Evolutionary conservation across 2,329 filamentous ascomycete species (phyloP).

Genomic region (Penicillium palitans): DNA sequence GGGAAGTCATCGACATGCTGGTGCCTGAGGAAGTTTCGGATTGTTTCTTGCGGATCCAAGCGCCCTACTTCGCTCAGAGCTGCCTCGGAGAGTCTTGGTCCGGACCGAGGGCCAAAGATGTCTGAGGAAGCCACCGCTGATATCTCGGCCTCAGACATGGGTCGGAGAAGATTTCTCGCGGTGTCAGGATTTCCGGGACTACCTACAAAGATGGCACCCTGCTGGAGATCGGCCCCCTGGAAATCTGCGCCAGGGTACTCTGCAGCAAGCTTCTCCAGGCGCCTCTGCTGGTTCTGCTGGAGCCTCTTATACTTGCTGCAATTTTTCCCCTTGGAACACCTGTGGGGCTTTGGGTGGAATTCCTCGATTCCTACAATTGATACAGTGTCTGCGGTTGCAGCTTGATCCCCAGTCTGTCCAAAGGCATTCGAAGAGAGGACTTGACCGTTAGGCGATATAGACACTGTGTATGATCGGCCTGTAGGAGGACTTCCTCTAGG

Average conservation of each 20-base stretch:
- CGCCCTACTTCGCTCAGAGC: constrained; percentile 53
- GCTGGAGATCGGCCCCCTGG: constrained; percentile 43
- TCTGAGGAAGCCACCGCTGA: constrained; percentile 92
- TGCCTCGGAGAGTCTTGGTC: constrained; percentile 59
- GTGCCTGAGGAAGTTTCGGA: constrained; percentile 85
- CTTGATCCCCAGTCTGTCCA: not conserved
- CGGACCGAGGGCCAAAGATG: constrained; percentile 65
- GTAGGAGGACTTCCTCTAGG: not conserved
- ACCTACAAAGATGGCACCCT: constrained; percentile 69
- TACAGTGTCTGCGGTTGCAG: constrained; percentile 72
- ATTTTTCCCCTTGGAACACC: constrained; percentile 81
- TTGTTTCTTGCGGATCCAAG: constrained; percentile 82
- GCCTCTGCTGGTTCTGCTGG: constrained; percentile 57
- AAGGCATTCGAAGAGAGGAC: constrained; percentile 1
- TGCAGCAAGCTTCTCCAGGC: constrained; percentile 71
- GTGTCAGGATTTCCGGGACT: constrained; percentile 76
- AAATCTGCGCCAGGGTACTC: constrained; percentile 75
- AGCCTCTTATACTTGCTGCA: constrained; percentile 78
- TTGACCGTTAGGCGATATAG: not conserved
- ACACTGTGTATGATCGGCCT: not conserved
- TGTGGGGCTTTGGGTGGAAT: constrained; percentile 72
- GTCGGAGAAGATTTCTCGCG: constrained; percentile 57
- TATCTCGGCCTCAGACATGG: constrained; percentile 69
- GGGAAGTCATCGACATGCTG: constrained; percentile 57
- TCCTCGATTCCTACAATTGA: constrained; percentile 94